Conservation (phyloP, 306 rosid species). For the Vigna unguiculata region DNA sequence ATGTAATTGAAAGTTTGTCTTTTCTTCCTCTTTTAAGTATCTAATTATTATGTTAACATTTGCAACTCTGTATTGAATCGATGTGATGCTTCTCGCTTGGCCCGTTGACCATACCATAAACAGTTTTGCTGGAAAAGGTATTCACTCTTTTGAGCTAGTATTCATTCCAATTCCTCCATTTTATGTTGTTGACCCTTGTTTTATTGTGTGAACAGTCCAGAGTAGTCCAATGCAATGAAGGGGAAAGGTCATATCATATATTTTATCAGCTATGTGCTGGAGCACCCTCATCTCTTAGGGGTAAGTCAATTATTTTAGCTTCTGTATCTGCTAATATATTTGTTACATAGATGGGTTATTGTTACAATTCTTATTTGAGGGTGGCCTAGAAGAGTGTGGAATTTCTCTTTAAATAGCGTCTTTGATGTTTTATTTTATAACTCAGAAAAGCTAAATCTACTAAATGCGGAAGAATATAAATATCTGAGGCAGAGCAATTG, state of each 20-base stretch:
- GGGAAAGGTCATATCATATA: conserved; percentile 98
- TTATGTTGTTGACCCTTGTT: conserved; percentile 37
- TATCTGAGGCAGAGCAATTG: conserved; percentile 91
- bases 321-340: conserved; percentile 35
- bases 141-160: conserved; percentile 41
- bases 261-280: conserved; percentile 99
- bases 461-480: conserved; percentile 72
- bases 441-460: conserved; percentile 83
- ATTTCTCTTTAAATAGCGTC: conserved; percentile 16
- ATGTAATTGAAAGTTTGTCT: conserved; percentile 41
- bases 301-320: conserved; percentile 51
- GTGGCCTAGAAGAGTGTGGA: conserved; percentile 16
- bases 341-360: conserved; percentile 32
- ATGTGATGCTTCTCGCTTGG: conserved; percentile 41
- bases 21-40: conserved; percentile 35
- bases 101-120: conserved; percentile 31
- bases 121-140: conserved; percentile 99
- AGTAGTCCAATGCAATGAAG: conserved; percentile 97
- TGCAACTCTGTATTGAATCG: conserved; percentile 43
- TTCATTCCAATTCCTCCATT: conserved; percentile 31
- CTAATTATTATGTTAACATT: conserved; percentile 50
- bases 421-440: conserved; percentile 37
- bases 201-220: conserved; percentile 76
- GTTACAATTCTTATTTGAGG: conserved; percentile 28
- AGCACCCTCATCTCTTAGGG: conserved; percentile 80